Evolutionary conservation across 768 basidiomycete species (phyloP), one percentile per base, ranked within the genome.

Genomic region (Lactarius vividus): DNA sequence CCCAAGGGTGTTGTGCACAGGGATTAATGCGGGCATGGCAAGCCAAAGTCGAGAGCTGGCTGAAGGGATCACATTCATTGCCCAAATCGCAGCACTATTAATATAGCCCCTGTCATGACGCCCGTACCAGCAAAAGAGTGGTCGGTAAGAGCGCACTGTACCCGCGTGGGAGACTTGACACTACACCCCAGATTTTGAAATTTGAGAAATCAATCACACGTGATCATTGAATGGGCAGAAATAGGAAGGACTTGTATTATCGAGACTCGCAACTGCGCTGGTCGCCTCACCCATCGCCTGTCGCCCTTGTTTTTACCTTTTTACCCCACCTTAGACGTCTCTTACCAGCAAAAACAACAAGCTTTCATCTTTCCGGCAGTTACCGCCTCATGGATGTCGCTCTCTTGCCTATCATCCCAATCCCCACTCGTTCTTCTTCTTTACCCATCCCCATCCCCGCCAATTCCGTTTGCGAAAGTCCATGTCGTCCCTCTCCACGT

Each of bases 371-470:
- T 54, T 29, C 46, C 54, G 61, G 53, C 13, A 49, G 26, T 65
- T 56, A 49, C 67, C 67, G 49, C 54, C 37, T 20, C 49, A 69
- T 69, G 68, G 67, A 60, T 35, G 33, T 61, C 20, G 35, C 66
- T 29, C 54, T 69, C 58, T 13, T 68, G 3, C 53, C 68, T 26
- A 49, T 49, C 53, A 44, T 62, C 4, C 56, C 68, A 10, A 35
- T 67, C 8, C 49, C 68, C 16, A 35, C 52, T 53, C 69, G 67
- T 35, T 69, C 69, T 10, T 61, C 70, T 35, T 70, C 70, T 33
- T 59, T 70, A 40, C 68, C 70, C 1, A 60, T 62, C 2, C 37
- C 64, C n/a, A 60, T 59, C 3, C 53, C 64, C n/a, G 4, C 56
- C 2, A 54, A 62, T 42, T 33, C 6, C 6, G 31, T 62, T 6